Conservation (phyloP, 495 filamentous ascomycete genomes). For the Penicillium coffeae region DNA sequence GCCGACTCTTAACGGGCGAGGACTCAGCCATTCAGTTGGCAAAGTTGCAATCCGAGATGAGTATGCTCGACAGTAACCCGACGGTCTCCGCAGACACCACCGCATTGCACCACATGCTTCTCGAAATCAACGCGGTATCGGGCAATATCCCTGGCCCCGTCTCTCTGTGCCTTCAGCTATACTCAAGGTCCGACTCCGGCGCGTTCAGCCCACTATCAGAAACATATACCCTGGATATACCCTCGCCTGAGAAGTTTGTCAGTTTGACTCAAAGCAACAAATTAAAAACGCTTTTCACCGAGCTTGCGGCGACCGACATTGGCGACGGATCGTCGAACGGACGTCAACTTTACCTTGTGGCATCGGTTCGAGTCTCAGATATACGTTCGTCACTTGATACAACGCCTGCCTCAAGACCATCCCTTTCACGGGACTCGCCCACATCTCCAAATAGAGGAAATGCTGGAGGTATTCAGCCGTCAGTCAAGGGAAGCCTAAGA, state of each 20-base stretch:
- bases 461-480: constrained; percentile 20
- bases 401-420: constrained; percentile 23
- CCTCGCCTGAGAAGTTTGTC: constrained; percentile 63
- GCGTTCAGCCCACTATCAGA: constrained; percentile 70
- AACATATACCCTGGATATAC: constrained; percentile 75
- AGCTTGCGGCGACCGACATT: constrained; percentile 76
- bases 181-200: constrained; percentile 59
- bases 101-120: constrained; percentile 76
- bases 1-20: constrained; percentile 81
- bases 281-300: constrained; percentile 82
- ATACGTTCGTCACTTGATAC: constrained; percentile 40
- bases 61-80: constrained; percentile 78
- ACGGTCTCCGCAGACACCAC: constrained; percentile 61
- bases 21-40: constrained; percentile 92
- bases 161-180: constrained; percentile 76
- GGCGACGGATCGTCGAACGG: constrained; percentile 67
- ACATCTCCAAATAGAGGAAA: constrained; percentile 24
- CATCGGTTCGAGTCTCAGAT: constrained; percentile 67
- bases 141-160: constrained; percentile 68
- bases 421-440: constrained; percentile 37
- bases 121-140: constrained; percentile 77
- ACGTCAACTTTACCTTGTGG: constrained; percentile 75
- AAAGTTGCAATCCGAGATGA: constrained; percentile 91
- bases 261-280: constrained; percentile 54
- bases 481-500: constrained; percentile 42